Evolutionary conservation across 2,329 filamentous ascomycete genomes (phyloP), one percentile per base, ranked within the genome.

Genomic region (Aspergillus sp.): DNA sequence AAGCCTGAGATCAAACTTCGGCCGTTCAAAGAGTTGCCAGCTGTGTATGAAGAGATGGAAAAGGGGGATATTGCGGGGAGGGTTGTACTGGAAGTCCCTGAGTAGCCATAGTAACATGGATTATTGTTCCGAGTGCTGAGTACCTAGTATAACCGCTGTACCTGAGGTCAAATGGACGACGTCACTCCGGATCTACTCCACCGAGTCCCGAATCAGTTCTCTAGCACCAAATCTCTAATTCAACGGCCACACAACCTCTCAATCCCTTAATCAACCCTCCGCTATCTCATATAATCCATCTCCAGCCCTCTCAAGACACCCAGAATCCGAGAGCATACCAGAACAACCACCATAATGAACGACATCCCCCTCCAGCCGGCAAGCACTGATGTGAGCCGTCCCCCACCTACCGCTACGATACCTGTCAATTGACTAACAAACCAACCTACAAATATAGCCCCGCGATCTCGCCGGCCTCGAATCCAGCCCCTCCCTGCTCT

Each of bases 31-130:
- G 77, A 80, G 37, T 60, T 80, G 58, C 69, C 73, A 15, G 63
- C 68, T 46, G 73, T 79, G 19, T 80, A 79, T 67, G 71, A 77
- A 49, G 74, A 79, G 62, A 70, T 80, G 60, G 76, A 79, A 64
- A 76, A 71, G 57, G 77, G 77, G 1, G 74, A 78, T 59, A 72
- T 80, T 54, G 64, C 72, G 21, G 78, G 77, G 6, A 66, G 77
- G 11, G 68, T 80, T 17, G 78, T 80, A 43, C 68, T 80, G 15
- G 27, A 45, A 8, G 9, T 33, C 4, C 27, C 27, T 37, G 35
- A 37, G 35, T 37, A 37, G 27, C 27, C 9, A 31, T 31, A 31
- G 27, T 31, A 31, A 31, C 3, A n/a, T 37, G 35, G 6, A n/a
- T 5, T 15, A 17, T 44, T 53, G 25, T 9, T 31, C 50, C 23